phyloP scores from a whole-genome alignment of 108 stramenopile species.

The Nannochloropsis oceanica region DNA sequence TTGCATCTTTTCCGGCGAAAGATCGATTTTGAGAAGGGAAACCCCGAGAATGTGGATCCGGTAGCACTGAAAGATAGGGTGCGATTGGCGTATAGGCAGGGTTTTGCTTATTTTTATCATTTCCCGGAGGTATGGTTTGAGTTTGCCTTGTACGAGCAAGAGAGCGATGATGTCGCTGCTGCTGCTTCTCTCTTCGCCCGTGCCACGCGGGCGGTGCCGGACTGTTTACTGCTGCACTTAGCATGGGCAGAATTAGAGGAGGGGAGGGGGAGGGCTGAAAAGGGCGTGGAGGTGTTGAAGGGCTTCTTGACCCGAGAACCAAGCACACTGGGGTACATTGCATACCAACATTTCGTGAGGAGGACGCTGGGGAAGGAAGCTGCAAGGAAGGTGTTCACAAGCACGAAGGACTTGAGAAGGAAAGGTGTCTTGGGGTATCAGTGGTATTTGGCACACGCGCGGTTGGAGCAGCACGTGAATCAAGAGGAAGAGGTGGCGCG shows the following conservation, averaged over 20 bases:
- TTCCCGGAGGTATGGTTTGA: slow-evolving; percentile 25
- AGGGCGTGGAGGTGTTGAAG: slow-evolving; percentile 2
- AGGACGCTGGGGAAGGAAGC: slow-evolving; percentile 15
- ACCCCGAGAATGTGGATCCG: slow-evolving; percentile 11
- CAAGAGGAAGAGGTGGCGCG: slow-evolving; percentile 15
- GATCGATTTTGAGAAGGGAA: slow-evolving; percentile 5
- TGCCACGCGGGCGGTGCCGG: slow-evolving; percentile 11
- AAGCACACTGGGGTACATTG: slow-evolving; percentile 18
- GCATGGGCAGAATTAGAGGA: slow-evolving; percentile 17
- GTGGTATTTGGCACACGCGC: slow-evolving; percentile 15
- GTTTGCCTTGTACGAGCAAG: slow-evolving; percentile 8
- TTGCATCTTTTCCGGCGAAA: slow-evolving; percentile 6
- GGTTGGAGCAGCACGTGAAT: slow-evolving; percentile 22
- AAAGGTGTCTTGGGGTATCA: slow-evolving; percentile 3
- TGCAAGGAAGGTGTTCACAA: slow-evolving; percentile 4
- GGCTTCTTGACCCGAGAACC: background rate
- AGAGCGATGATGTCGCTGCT: background rate
- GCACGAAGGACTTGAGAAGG: background rate
- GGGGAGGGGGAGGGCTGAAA: slow-evolving; percentile 4
- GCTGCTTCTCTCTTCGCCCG: slow-evolving; percentile 4
- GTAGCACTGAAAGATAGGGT: slow-evolving; percentile 4
- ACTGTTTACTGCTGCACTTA: slow-evolving; percentile 2
- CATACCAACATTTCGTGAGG: slow-evolving; percentile 19
- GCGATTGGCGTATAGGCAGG: slow-evolving; percentile 11
- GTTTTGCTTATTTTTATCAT: slow-evolving; percentile 9